phyloP scores from a whole-genome alignment of 257 asterid species.

The Fraxinus pennsylvanica region DNA sequence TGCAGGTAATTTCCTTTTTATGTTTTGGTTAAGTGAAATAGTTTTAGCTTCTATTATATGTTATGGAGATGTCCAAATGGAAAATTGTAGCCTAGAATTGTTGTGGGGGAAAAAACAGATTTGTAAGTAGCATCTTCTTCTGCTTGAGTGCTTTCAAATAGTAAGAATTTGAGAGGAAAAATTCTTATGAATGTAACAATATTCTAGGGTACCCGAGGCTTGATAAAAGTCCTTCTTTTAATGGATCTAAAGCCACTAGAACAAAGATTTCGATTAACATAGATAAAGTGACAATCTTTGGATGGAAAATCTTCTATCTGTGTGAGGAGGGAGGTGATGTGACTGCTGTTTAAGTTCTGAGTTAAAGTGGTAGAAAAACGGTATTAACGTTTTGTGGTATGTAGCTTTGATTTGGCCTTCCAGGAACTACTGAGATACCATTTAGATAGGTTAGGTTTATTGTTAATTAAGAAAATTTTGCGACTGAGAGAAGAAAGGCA shows the following conservation, averaged over 20 bases:
- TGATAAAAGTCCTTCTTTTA: neutral
- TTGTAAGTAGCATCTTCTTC: neutral
- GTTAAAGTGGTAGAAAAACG: neutral
- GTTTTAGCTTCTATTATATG: neutral
- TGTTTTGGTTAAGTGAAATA: neutral
- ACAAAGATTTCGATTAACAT: neutral
- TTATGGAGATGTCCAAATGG: neutral
- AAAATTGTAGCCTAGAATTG: neutral
- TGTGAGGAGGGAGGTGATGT: neutral
- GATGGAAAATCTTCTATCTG: neutral
- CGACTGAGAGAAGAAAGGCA: neutral
- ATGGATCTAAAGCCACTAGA: neutral
- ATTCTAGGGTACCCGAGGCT: neutral
- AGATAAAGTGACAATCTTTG: neutral
- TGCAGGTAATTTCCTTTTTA: neutral
- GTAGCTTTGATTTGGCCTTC: neutral
- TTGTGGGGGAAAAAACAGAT: neutral
- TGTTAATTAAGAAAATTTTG: neutral
- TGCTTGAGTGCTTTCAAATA: neutral
- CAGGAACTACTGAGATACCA: neutral
- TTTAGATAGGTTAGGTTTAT: neutral
- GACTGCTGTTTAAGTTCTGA: neutral
- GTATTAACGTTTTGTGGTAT: neutral
- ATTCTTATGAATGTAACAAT: neutral
- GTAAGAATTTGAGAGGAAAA: neutral